Evolutionary conservation across 2,329 filamentous ascomycete genomes (phyloP), one percentile per base, ranked within the genome.

Genomic region (Fusarium caatingaense): DNA sequence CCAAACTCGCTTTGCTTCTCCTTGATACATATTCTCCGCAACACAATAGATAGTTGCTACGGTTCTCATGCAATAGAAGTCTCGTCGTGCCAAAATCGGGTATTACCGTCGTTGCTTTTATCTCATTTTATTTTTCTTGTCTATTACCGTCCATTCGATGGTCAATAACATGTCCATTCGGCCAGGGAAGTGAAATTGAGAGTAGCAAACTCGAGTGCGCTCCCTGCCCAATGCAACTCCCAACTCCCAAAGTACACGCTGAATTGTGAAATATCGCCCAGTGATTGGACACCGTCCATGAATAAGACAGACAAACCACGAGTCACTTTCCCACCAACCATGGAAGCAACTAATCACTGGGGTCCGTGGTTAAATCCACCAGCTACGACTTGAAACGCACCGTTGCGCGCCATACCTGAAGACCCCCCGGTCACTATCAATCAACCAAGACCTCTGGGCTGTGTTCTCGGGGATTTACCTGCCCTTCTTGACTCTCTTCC

Each of bases 341-440:
- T 47, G 40, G 30, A 18, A 40, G 30, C 40, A 66, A 47, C 51
- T 50, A 46, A 37, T 53, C 67, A 25, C 49, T 49, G 23, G 63
- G 47, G 48, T 46, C 53, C 37, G 50, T 46, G 55, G 48, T 53
- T 46, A 50, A 47, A 56, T 60, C 55, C 69, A 63, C 61, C 56
- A 66, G 60, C 42, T 49, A 56, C 25, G 23, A 41, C 50, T 27
- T 72, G 70, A 72, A 72, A 72, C 70, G 48, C 70, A 61, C 70
- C 68, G 72, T 72, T 56, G 57, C 60, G 56, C 64, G 51, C 60
- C 64, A 61, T 44, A 56, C 70, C 61, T 66, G 40, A 71, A n/a
- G 25, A 49, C 58, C 69, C 57, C 55, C 49, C 34, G 47, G 57
- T 57, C 60, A 44, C 58, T 56, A 56, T 30, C 28, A n/a, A 56